phyloP scores from a whole-genome alignment of 2,329 filamentous ascomycete species.

The Trichoderma arundinaceum region DNA sequence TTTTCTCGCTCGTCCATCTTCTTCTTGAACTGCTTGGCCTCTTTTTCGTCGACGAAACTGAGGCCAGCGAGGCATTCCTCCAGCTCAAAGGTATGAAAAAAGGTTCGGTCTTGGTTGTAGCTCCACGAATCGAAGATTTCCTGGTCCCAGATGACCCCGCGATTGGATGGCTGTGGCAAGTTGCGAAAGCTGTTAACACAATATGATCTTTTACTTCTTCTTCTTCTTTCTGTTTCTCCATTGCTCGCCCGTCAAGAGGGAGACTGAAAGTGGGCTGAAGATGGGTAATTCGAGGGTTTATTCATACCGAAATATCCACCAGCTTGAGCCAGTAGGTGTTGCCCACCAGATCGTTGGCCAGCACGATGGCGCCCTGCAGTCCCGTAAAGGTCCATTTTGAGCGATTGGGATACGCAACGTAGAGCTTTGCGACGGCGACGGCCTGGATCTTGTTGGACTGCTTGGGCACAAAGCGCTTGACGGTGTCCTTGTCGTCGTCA shows the following conservation, averaged over 20 bases:
- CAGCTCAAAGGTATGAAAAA: conserved; percentile 97
- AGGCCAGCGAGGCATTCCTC: conserved; percentile 89
- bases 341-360: conserved; percentile 92
- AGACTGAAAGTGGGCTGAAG: conserved; percentile 15
- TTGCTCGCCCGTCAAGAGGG: neutral
- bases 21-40: conserved; percentile 95
- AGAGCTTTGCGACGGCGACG: conserved; percentile 90
- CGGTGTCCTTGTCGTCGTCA: conserved; percentile 94
- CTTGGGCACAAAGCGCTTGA: conserved; percentile 93
- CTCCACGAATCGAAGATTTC: conserved; percentile 94
- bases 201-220: neutral
- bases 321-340: conserved; percentile 98
- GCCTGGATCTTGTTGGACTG: conserved; percentile 96
- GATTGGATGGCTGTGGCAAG: conserved; percentile 66
- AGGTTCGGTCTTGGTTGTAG: conserved; percentile 96
- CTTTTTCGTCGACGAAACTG: conserved; percentile 95
- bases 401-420: conserved; percentile 86
- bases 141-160: conserved; percentile 94
- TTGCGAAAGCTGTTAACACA: conserved; percentile 22
- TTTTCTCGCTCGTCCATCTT: conserved; percentile 97
- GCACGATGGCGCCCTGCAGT: conserved; percentile 86
- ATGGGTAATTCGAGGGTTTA: conserved; percentile 30
- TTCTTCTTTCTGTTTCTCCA: too few relatives aligned
- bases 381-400: conserved; percentile 93
- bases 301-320: conserved; percentile 85